Percentiles rank a stretch among this genome's conserved stretches.
phyloP scores from a whole-genome alignment of 1,284 basidiomycete species.

The Apiotrichum mycotoxinovorans region DNA sequence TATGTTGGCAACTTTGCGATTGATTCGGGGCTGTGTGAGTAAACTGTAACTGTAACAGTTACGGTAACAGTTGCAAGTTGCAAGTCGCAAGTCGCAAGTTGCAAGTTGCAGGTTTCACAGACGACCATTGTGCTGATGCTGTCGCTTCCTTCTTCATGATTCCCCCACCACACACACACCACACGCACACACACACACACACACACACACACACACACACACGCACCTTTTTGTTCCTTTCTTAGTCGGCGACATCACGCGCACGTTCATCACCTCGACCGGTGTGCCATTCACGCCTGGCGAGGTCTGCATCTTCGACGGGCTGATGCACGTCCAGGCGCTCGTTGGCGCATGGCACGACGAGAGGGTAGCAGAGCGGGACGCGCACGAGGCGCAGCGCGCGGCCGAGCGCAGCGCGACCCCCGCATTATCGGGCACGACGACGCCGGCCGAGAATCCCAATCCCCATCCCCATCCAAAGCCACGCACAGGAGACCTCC shows the following conservation, averaged over 20 bases:
- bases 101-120: too few relatives aligned
- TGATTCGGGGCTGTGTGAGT: slow-evolving; percentile 46
- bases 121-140: background rate
- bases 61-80: too few relatives aligned
- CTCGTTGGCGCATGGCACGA: slow-evolving; percentile 68
- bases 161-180: too few relatives aligned
- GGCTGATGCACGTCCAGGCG: slow-evolving; percentile 71
- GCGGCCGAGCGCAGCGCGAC: background rate
- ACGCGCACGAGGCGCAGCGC: slow-evolving; percentile 58
- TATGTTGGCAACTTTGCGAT: slow-evolving; percentile 69
- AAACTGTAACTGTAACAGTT: too few relatives aligned
- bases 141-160: too few relatives aligned
- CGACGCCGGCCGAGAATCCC: background rate
- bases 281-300: slow-evolving; percentile 72
- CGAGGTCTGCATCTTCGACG: slow-evolving; percentile 81
- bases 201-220: too few relatives aligned
- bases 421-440: background rate
- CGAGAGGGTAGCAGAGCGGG: slow-evolving; percentile 59
- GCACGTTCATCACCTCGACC: slow-evolving; percentile 72
- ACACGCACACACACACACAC: too few relatives aligned
- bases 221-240: background rate
- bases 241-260: slow-evolving; percentile 66
- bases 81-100: background rate
- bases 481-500: too few relatives aligned
- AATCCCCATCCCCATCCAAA: background rate